phyloP scores from a whole-genome alignment of 2,329 filamentous ascomycete species.

The Fusarium coicis region DNA sequence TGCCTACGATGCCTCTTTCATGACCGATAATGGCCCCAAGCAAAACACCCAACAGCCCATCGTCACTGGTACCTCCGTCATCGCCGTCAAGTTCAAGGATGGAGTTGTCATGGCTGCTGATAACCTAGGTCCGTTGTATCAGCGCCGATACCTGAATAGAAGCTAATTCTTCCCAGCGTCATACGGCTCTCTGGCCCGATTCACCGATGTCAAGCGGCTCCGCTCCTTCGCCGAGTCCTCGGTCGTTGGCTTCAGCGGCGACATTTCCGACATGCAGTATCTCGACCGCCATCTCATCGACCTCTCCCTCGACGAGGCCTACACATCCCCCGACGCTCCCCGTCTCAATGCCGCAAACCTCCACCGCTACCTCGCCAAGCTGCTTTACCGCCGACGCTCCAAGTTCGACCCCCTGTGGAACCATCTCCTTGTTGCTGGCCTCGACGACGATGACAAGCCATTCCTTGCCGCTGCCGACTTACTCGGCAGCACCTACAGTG shows the following conservation, averaged over 20 bases:
- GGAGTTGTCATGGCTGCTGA: constrained; percentile 97
- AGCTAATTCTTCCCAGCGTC: constrained; percentile 70
- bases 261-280: constrained; percentile 99
- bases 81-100: constrained; percentile 95
- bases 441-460: constrained; percentile 81
- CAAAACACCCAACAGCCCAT: constrained; percentile 92
- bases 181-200: constrained; percentile 95
- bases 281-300: constrained; percentile 90
- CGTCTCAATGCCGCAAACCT: constrained; percentile 90
- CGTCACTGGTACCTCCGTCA: constrained; percentile 95
- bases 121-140: constrained; percentile 78
- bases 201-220: constrained; percentile 96
- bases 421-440: constrained; percentile 87
- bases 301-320: constrained; percentile 89
- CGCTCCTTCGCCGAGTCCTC: constrained; percentile 86
- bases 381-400: constrained; percentile 93
- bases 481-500: constrained; percentile 89
- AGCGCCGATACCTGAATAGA: not conserved
- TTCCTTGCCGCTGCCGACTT: constrained; percentile 94
- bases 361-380: constrained; percentile 95
- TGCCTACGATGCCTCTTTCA: constrained; percentile 87
- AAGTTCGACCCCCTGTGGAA: constrained; percentile 99
- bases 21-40: constrained; percentile 76
- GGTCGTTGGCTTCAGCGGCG: constrained; percentile 93
- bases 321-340: constrained; percentile 61